Evolutionary conservation across 2,329 filamentous ascomycete species (phyloP).

Genomic region (Pseudopyrenochaeta lycopersici): DNA sequence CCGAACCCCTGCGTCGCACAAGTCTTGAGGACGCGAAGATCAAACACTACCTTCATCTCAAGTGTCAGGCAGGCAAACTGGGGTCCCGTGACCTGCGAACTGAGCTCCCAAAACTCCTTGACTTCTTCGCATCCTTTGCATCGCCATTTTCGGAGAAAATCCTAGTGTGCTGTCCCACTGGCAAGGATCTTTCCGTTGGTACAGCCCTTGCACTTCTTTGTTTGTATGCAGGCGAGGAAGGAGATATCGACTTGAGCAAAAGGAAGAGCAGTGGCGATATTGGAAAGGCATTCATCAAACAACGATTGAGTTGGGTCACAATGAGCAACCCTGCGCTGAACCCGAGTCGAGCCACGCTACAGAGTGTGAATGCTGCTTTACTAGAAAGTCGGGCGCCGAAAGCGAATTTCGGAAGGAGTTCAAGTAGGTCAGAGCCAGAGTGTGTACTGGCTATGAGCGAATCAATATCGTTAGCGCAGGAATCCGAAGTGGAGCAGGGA

Average conservation of each 20-base stretch:
- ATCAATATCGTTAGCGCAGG: not conserved
- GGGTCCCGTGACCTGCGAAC: constrained; percentile 84
- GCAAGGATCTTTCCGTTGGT: constrained; percentile 82
- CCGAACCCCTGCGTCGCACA: constrained; percentile 45
- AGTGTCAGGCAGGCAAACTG: constrained; percentile 75
- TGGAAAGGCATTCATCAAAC: constrained; percentile 80
- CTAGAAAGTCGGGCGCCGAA: constrained; percentile 59
- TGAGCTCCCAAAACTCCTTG: constrained; percentile 70
- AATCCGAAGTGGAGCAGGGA: not conserved
- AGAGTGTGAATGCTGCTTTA: constrained; percentile 90
- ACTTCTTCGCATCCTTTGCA: constrained; percentile 55
- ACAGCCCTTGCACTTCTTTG: constrained; percentile 80
- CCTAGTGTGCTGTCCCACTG: constrained; percentile 74
- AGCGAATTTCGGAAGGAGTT: not conserved
- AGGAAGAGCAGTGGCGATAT: constrained; percentile 47
- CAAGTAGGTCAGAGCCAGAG: not conserved
- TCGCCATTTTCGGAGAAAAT: constrained; percentile 10
- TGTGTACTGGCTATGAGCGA: not conserved
- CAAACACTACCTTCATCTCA: constrained; percentile 65
- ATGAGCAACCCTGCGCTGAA: constrained; percentile 80
- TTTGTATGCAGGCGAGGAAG: constrained; percentile 73
- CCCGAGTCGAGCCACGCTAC: constrained; percentile 83
- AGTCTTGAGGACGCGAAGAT: constrained; percentile 20
- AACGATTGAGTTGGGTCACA: constrained; percentile 82
- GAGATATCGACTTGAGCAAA: constrained; percentile 43